Percentiles rank a stretch among this genome's conserved stretches.
phyloP scores from a whole-genome alignment of 352 stramenopile species.

The Pythium scleroteichum region DNA sequence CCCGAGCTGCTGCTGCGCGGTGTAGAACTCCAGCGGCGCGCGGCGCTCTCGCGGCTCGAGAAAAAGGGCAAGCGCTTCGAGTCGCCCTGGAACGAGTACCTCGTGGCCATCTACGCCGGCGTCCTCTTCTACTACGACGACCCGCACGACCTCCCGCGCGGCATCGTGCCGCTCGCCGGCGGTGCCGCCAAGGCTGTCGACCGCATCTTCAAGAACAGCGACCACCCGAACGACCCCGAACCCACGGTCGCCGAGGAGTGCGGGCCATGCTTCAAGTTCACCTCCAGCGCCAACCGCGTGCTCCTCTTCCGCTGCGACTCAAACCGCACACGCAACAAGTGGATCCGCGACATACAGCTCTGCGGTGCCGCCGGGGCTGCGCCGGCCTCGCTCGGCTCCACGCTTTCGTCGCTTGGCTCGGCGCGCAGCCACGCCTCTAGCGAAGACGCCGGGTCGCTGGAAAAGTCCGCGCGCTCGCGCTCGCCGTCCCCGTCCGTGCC shows the following conservation, averaged over 20 bases:
- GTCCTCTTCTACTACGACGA: slow-evolving; percentile 46
- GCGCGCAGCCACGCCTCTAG: slow-evolving; percentile 5
- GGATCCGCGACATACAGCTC: slow-evolving; percentile 29
- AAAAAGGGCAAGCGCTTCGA: slow-evolving; percentile 49
- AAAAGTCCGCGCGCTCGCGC: slow-evolving; percentile 4
- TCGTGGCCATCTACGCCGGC: slow-evolving; percentile 32
- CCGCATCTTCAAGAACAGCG: slow-evolving; percentile 41
- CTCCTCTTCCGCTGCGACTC: slow-evolving; percentile 38
- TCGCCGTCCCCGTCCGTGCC: slow-evolving; percentile 10
- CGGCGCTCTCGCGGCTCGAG: slow-evolving; percentile 24
- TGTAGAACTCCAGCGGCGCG: slow-evolving; percentile 26
- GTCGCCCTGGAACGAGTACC: slow-evolving; percentile 37
- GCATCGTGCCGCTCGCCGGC: slow-evolving; percentile 35
- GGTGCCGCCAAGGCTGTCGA: slow-evolving; percentile 38
- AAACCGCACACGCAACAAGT: slow-evolving; percentile 18
- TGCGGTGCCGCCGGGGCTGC: neutral
- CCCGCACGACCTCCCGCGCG: slow-evolving; percentile 30
- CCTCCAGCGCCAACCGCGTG: slow-evolving; percentile 35
- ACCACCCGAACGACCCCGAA: slow-evolving; percentile 20
- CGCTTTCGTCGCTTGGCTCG: slow-evolving; percentile 21
- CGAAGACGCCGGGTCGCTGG: slow-evolving; percentile 21
- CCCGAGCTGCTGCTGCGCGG: slow-evolving; percentile 35
- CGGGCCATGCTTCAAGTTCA: slow-evolving; percentile 48
- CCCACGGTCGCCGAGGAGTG: slow-evolving; percentile 31
- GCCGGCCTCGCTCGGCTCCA: neutral